Evolutionary conservation across 2,329 filamentous ascomycete species (phyloP).

Genomic region (Kalaharituber pfeilii): DNA sequence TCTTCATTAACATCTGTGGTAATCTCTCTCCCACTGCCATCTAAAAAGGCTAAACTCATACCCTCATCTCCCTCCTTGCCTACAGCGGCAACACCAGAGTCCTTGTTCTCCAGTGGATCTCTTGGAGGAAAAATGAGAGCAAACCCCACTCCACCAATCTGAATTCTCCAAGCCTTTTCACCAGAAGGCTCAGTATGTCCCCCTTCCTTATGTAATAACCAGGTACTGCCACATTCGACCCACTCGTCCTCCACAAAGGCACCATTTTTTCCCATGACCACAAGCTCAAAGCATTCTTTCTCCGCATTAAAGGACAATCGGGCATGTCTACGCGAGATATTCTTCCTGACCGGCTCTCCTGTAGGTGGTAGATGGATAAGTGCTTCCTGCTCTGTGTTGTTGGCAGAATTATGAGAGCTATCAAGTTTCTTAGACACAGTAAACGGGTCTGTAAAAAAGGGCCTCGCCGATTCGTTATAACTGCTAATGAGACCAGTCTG

Average conservation of each 20-base stretch:
- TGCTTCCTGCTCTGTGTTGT: constrained; percentile 10
- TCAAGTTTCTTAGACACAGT: not conserved
- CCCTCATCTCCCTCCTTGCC: constrained; percentile 11
- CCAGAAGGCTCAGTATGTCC: not conserved
- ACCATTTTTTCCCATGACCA: constrained; percentile 19
- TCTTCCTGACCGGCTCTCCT: constrained; percentile 10
- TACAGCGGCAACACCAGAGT: not conserved
- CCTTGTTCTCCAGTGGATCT: constrained; percentile 1
- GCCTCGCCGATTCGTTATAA: constrained; percentile 7
- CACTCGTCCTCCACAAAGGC: constrained; percentile 19
- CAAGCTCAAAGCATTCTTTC: constrained; percentile 15
- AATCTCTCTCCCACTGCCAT: constrained; percentile 15
- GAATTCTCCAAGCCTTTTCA: constrained; percentile 12
- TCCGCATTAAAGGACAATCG: constrained; percentile 13
- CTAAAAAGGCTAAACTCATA: constrained; percentile 15
- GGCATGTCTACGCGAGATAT: constrained; percentile 18
- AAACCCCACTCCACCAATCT: constrained; percentile 19
- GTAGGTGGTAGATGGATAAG: constrained; percentile 14
- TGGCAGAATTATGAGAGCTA: not conserved
- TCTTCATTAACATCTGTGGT: constrained; percentile 12
- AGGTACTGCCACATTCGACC: constrained; percentile 14
- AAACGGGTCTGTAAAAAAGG: constrained; percentile 4
- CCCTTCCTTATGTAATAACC: constrained; percentile 9
- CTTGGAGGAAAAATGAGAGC: constrained; percentile 12
- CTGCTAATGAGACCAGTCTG: constrained; percentile 6